Evolutionary conservation across 495 filamentous ascomycete genomes (phyloP), one percentile per base, ranked within the genome.

Genomic region (Talaromyces thailandensis): DNA sequence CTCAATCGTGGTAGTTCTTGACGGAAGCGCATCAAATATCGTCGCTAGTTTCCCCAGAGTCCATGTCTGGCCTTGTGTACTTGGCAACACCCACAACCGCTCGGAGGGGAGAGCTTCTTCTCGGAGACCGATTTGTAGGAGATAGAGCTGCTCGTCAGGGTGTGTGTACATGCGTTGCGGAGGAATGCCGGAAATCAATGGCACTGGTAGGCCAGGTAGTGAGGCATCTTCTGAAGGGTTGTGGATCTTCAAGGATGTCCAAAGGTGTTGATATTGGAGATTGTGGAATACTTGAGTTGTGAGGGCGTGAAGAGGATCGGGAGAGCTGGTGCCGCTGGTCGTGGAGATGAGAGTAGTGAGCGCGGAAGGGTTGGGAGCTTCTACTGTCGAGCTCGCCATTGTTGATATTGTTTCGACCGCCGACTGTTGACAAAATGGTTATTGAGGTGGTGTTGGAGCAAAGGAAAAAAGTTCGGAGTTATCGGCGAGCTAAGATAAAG

Each of bases 21-120:
- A 62, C 58, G 79, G 77, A 25, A 96, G 73, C 25, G 79, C 81
- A 76, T 96, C 90, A 74, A 98, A 96, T 5, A 96, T 84, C 23
- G 81, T 81, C 18, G 88, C 88, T 71, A 96, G 88, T 61, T 83
- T 80, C 50, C 79, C 77, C 67, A 96, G 71, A 62, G 83, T 92
- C 91, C 90, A 96, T 60, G 87, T 85, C 76, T 98, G 93, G 18
- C 84, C 80, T 51, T 96, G 76, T 45, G 89, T 85, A 24, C 86
- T 85, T 2, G 95, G 92, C n/a, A 98, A 73, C 5, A 98, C 89
- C 85, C 93, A 97, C 69, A 96, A 88, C 56, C 83, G 73, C 67
- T 89, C 84, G 0, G 86, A 76, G 2, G 77, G 74, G 24, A 81
- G 70, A 55, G 82, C 77, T 59, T 78, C 71, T 21, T 80, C 79